Percentiles rank a stretch among this genome's conserved stretches.
Conservation (phyloP, 257 asterid species). For the Solanum clarkiae region DNA sequence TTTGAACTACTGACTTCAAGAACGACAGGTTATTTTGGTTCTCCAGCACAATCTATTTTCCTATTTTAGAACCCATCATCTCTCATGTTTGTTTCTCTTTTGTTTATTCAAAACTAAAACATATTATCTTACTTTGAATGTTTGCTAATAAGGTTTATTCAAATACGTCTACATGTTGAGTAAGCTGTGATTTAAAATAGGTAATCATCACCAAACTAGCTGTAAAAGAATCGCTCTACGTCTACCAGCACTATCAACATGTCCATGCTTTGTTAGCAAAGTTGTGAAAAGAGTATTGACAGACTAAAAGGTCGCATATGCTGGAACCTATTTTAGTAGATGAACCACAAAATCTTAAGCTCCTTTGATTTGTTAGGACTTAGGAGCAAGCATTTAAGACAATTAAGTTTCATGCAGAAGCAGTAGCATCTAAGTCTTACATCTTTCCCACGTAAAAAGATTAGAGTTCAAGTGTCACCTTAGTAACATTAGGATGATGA, state of each 20-base stretch:
- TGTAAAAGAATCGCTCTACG: neutral
- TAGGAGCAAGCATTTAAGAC: neutral
- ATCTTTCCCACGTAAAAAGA: neutral
- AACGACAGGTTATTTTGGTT: neutral
- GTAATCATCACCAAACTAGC: neutral
- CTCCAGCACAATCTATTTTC: neutral
- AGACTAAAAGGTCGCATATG: neutral
- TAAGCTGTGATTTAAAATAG: neutral
- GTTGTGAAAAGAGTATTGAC: neutral
- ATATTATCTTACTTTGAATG: neutral
- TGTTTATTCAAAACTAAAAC: neutral
- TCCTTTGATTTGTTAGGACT: neutral
- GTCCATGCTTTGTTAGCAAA: neutral
- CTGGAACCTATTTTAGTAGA: neutral
- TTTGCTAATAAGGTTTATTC: neutral
- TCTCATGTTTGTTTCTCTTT: neutral
- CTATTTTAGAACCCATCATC: neutral
- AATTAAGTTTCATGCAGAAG: neutral
- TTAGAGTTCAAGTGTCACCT: constrained; percentile 26
- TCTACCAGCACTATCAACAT: neutral
- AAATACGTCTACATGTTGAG: neutral
- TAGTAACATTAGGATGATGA: constrained; percentile 82
- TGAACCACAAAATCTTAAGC: neutral
- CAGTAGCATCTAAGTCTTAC: neutral
- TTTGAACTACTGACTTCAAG: neutral